phyloP scores from a whole-genome alignment of 2,329 filamentous ascomycete genomes.

The Tympanopsis confertula region DNA sequence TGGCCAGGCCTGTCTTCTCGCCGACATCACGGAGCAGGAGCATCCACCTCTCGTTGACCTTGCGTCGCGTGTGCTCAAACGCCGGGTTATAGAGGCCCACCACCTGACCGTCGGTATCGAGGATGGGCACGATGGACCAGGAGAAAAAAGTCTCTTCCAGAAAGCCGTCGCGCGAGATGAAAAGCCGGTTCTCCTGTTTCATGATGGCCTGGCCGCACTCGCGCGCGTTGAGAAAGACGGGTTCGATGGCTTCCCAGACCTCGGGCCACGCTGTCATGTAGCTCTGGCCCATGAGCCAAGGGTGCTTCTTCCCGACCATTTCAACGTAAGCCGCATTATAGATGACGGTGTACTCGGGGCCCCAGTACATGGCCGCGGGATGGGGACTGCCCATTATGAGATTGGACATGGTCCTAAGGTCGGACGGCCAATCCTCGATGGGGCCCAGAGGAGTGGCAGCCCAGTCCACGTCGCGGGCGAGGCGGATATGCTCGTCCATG shows the following conservation, averaged over 20 bases:
- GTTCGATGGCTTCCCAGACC: conserved; percentile 62
- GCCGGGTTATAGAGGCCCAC: conserved; percentile 69
- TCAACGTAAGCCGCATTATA: conserved; percentile 64
- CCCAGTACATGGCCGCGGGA: conserved; percentile 72
- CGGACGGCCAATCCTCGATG: conserved; percentile 61
- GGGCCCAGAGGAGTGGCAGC: conserved; percentile 60
- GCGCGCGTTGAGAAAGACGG: conserved; percentile 56
- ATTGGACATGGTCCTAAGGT: conserved; percentile 69
- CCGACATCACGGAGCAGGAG: conserved; percentile 67
- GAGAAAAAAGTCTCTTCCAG: conserved; percentile 74
- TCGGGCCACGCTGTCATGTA: conserved; percentile 62
- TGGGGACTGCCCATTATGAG: conserved; percentile 71
- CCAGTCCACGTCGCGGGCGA: conserved; percentile 66
- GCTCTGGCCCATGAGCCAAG: conserved; percentile 59
- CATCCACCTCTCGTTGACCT: conserved; percentile 71
- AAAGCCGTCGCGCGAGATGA: conserved; percentile 57
- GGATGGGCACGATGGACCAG: conserved; percentile 69
- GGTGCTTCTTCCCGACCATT: conserved; percentile 68
- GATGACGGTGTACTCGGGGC: conserved; percentile 53
- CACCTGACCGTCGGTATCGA: conserved; percentile 63
- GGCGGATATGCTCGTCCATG: conserved; percentile 60
- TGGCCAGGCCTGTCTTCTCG: conserved; percentile 61
- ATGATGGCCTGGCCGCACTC: conserved; percentile 66
- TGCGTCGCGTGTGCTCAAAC: conserved; percentile 70
- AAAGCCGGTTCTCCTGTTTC: conserved; percentile 73